Base-by-base conservation (phyloP, 75 land plant genomes). In the Cunninghamia lanceolata region DNA sequence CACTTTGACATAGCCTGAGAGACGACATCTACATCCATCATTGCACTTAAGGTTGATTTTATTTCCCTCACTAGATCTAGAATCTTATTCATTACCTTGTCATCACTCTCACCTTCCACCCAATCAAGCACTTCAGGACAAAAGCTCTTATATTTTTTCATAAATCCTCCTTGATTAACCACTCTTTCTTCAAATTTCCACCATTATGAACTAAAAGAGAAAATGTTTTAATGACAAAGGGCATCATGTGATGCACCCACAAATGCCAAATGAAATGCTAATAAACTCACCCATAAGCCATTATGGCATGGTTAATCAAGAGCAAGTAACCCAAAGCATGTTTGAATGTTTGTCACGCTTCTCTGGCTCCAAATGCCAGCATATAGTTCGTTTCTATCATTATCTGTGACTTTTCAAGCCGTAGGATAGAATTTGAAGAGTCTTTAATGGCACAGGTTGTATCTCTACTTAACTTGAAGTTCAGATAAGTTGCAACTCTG, bases 281-380 rank as follows among this genome's bases (percentile, higher is more conserved):
- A 90, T 36, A 96, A 83, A 9, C 84, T 88, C 66, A 91, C 88
- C 98, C 98, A n/a, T n/a, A n/a, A n/a, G n/a, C n/a, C n/a, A n/a
- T n/a, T n/a, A n/a, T n/a, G n/a, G n/a, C n/a, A n/a, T n/a, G n/a
- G n/a, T n/a, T n/a, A n/a, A n/a, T n/a, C n/a, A n/a, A n/a, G n/a
- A n/a, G n/a, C n/a, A n/a, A n/a, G n/a, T n/a, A n/a, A n/a, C n/a
- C n/a, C n/a, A n/a, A 84, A 96, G 92, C 94, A 95, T 91, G 83
- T 96, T 95, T 63, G 93, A 89, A 59, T 93, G 82, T 79, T 90
- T 88, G 66, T 95, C 96, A 38, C 94, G 94, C 90, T 86, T 95
- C 98, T 43, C 96, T 94, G 66, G 99, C 93, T 32, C 99, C 99
- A 91, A 89, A 94, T 52, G 96, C 95, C 88, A 98, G 84, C 94